Conservation (phyloP, 306 rosid genomes). For the Fagus sylvatica region DNA sequence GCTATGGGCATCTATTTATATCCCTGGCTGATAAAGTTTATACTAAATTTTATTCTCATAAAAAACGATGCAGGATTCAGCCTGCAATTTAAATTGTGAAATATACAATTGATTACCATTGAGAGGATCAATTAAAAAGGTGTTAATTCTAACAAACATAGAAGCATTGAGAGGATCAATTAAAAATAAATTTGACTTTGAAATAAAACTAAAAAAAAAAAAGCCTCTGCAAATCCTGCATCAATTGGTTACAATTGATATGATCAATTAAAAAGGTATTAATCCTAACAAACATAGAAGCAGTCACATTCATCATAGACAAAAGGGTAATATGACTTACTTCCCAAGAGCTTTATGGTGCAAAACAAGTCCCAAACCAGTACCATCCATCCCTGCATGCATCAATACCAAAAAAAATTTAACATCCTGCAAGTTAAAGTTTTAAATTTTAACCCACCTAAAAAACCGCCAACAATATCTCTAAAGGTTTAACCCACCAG, state of each 20-base stretch:
- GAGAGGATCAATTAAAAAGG: not conserved
- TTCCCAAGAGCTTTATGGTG: slow-evolving; percentile 95
- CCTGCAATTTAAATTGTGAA: too few species aligned
- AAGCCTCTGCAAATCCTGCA: too few species aligned
- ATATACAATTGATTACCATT: too few species aligned
- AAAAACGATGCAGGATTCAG: too few species aligned
- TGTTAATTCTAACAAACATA: not conserved
- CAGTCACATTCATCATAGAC: not conserved
- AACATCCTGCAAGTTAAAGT: slow-evolving; percentile 11
- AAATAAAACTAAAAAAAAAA: too few species aligned
- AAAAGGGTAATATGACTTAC: slow-evolving; percentile 44
- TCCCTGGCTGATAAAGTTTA: not conserved
- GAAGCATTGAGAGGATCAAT: too few species aligned
- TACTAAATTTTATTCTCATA: not conserved
- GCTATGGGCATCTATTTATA: not conserved
- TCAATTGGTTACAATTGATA: not conserved
- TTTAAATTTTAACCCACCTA: too few species aligned
- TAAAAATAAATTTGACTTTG: too few species aligned
- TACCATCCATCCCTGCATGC: slow-evolving; percentile 81
- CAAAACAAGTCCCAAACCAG: slow-evolving; percentile 84
- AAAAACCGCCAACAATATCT: too few species aligned
- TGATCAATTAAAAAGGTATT: not conserved
- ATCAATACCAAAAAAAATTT: slow-evolving; percentile 22
- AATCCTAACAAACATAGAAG: not conserved
- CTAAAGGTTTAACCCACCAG: too few species aligned